Evolutionary conservation across 495 filamentous ascomycete species (phyloP).

Genomic region (Hapsidospora chrysogenum): DNA sequence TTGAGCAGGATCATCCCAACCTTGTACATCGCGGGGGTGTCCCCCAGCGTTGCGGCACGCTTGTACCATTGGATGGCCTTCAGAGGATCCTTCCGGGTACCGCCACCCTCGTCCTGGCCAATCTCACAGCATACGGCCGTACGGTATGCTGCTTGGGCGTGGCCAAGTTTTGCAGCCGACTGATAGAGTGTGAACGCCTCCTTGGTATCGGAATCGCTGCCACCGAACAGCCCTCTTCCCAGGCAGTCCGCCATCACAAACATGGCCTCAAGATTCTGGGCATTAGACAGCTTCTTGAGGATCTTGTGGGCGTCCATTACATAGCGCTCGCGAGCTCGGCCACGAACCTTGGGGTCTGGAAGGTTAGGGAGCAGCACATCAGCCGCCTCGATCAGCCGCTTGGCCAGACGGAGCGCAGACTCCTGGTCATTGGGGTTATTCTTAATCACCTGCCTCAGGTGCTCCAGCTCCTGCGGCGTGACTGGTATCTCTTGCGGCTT

Average conservation of each 20-base stretch:
- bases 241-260: slow-evolving; percentile 89
- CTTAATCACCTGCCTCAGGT: slow-evolving; percentile 47
- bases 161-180: slow-evolving; percentile 75
- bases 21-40: slow-evolving; percentile 94
- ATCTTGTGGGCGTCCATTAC: slow-evolving; percentile 75
- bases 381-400: slow-evolving; percentile 76
- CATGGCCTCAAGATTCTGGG: slow-evolving; percentile 60
- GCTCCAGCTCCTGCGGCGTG: slow-evolving; percentile 62
- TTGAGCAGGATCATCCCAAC: slow-evolving; percentile 92
- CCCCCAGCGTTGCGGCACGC: slow-evolving; percentile 74
- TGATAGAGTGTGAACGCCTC: slow-evolving; percentile 90
- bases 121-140: slow-evolving; percentile 97
- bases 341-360: slow-evolving; percentile 57
- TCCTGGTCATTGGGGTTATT: slow-evolving; percentile 54
- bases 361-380: slow-evolving; percentile 53
- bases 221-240: slow-evolving; percentile 45
- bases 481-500: slow-evolving; percentile 36
- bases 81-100: slow-evolving; percentile 73
- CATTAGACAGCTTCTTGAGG: slow-evolving; percentile 64
- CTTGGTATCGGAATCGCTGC: slow-evolving; percentile 59
- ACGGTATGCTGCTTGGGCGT: slow-evolving; percentile 76
- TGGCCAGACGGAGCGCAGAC: slow-evolving; percentile 56
- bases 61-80: slow-evolving; percentile 98
- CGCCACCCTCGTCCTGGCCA: slow-evolving; percentile 83
- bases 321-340: slow-evolving; percentile 69